phyloP scores from a whole-genome alignment of 2,329 filamentous ascomycete species.

The Pseudogymnoascus sp. region DNA sequence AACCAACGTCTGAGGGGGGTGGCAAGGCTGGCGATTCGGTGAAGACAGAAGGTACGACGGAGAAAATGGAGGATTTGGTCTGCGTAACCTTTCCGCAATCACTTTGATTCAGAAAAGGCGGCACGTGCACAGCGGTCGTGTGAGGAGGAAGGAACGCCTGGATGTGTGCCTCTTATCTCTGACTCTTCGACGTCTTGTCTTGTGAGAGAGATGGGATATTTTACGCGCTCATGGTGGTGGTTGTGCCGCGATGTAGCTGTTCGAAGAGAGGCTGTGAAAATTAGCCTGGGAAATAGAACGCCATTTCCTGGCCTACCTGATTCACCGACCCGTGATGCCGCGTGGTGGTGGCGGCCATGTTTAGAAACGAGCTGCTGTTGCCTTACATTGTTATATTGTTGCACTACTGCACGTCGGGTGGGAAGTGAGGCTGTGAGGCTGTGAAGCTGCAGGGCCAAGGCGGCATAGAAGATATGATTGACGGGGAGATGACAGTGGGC shows the following conservation, averaged over 20 bases:
- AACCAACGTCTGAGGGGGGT: neutral
- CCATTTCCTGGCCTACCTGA: neutral
- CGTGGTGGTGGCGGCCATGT: neutral
- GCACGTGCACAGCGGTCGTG: neutral
- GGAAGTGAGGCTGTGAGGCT: slow-evolving; percentile 1
- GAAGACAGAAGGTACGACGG: neutral
- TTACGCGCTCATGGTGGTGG: neutral
- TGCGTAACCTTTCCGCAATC: neutral
- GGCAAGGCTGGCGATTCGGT: neutral
- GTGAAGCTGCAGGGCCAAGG: neutral
- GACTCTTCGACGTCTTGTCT: neutral
- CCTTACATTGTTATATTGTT: neutral
- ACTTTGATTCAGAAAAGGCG: neutral
- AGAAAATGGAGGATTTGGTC: neutral
- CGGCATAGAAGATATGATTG: neutral
- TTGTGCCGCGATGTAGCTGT: neutral
- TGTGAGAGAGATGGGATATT: neutral
- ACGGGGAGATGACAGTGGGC: neutral
- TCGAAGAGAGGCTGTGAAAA: neutral
- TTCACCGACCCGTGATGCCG: neutral
- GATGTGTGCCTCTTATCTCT: neutral
- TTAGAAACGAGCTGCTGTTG: neutral
- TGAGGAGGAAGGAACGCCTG: neutral
- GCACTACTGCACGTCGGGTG: neutral
- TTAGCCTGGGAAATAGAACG: neutral